These are phyloP conservation scores for Penicillium longicatenatum DNA, from an alignment of 495 filamentous ascomycete genomes.

Conservation along the genomic window DNA sequence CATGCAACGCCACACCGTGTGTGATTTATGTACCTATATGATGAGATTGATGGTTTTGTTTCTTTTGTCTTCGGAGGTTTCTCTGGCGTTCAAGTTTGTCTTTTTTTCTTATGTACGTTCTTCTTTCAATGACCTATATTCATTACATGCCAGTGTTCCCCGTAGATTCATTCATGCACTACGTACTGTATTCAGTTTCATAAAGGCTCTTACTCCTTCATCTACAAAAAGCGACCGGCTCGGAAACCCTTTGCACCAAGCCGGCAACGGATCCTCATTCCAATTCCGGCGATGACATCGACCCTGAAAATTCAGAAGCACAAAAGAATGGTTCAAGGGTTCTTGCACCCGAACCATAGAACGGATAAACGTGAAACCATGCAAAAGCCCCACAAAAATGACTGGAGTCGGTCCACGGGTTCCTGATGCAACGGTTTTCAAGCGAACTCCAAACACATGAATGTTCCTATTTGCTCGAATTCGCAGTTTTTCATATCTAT, in stretches of 20 bases:
- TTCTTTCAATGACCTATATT: conserved; percentile 12
- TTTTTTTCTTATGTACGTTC: conserved; percentile 19
- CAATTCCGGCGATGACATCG: conserved; percentile 2
- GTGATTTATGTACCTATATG: conserved; percentile 41
- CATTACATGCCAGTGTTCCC: neutral
- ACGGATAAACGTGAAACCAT: neutral
- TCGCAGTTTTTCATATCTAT: no score
- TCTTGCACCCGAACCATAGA: neutral
- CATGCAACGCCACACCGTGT: conserved; percentile 6
- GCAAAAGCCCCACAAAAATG: neutral
- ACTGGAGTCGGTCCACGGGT: neutral
- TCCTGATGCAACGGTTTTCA: neutral
- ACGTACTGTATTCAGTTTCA: no score
- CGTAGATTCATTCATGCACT: neutral
- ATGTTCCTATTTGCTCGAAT: no score
- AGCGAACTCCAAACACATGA: no score
- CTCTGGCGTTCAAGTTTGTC: conserved; percentile 17
- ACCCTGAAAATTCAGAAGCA: neutral
- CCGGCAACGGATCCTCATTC: neutral
- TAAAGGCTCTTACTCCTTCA: neutral
- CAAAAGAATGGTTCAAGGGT: conserved; percentile 3
- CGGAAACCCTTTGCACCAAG: neutral
- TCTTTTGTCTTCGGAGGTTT: conserved; percentile 20
- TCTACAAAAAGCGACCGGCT: neutral
- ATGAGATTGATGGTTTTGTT: conserved; percentile 43